Conservation (phyloP, 2,329 filamentous ascomycete species). For the Claviceps citrina region DNA sequence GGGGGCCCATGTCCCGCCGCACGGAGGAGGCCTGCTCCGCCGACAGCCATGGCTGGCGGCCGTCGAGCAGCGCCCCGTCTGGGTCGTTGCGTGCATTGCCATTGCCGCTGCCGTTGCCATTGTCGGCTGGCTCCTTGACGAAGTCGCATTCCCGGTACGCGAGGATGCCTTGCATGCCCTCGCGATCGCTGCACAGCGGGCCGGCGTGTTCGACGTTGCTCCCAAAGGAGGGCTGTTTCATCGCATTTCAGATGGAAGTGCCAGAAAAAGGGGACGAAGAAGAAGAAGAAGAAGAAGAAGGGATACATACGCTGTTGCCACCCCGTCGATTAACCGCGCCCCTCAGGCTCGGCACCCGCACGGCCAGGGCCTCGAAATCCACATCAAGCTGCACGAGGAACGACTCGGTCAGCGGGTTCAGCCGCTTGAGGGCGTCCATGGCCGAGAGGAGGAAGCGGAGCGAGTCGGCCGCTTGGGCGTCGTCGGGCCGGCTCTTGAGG, state of each 20-base stretch:
- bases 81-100: no score
- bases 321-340: conserved; percentile 37
- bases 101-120: no score
- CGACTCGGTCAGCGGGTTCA: conserved; percentile 84
- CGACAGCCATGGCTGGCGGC: conserved; percentile 22
- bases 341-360: conserved; percentile 43
- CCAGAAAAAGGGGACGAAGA: neutral
- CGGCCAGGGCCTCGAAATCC: conserved; percentile 62
- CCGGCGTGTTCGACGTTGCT: conserved; percentile 4
- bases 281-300: neutral
- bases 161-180: conserved; percentile 26
- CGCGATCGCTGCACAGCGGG: conserved; percentile 20
- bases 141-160: conserved; percentile 29
- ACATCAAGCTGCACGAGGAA: conserved; percentile 89
- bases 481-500: conserved; percentile 81
- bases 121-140: conserved; percentile 21
- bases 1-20: conserved; percentile 41
- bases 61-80: neutral
- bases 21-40: conserved; percentile 34
- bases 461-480: conserved; percentile 61
- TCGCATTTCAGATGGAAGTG: neutral
- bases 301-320: conserved; percentile 34
- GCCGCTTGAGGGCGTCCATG: conserved; percentile 76
- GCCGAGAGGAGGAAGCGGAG: conserved; percentile 81
- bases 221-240: conserved; percentile 1